Percentiles rank a stretch among this genome's conserved stretches.
Conservation (phyloP, 2,329 filamentous ascomycete genomes). For the Fusarium anguioides region DNA sequence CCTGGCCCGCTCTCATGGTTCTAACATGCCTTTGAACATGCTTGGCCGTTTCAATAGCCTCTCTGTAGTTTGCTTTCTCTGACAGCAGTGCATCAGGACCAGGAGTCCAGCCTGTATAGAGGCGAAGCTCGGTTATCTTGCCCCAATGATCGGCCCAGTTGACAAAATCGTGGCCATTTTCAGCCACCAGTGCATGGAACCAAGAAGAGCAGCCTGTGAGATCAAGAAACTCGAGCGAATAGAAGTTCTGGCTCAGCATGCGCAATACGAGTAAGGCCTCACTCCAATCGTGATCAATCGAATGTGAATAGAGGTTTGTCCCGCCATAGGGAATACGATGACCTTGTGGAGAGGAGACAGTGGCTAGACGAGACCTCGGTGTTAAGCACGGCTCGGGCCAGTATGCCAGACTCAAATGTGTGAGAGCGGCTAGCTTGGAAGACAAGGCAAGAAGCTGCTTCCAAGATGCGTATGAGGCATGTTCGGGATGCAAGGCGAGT, state of each 20-base stretch:
- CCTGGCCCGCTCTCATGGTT: slow-evolving; percentile 58
- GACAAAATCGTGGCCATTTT: slow-evolving; percentile 59
- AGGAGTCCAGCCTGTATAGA: slow-evolving; percentile 58
- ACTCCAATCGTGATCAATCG: slow-evolving; percentile 67
- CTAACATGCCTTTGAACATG: slow-evolving; percentile 62
- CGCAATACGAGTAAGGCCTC: slow-evolving; percentile 68
- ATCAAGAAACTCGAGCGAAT: slow-evolving; percentile 70
- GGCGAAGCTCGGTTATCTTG: slow-evolving; percentile 59
- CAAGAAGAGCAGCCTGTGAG: slow-evolving; percentile 69
- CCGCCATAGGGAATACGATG: slow-evolving; percentile 62
- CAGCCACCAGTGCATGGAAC: slow-evolving; percentile 60
- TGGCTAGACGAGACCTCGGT: slow-evolving; percentile 62
- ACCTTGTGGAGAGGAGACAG: slow-evolving; percentile 58
- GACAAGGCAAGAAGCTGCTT: slow-evolving; percentile 67
- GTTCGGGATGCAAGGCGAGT: slow-evolving; percentile 59
- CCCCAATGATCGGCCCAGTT: slow-evolving; percentile 68
- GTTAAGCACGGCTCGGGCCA: slow-evolving; percentile 72
- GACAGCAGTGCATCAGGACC: slow-evolving; percentile 49
- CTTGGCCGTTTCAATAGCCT: slow-evolving; percentile 53
- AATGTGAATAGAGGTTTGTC: slow-evolving; percentile 68
- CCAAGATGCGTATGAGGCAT: slow-evolving; percentile 61
- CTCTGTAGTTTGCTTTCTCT: slow-evolving; percentile 49
- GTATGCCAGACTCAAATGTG: slow-evolving; percentile 70
- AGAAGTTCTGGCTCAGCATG: slow-evolving; percentile 64
- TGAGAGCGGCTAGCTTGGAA: slow-evolving; percentile 63